Conservation (phyloP, 805 yeast genomes). For the Naumovozyma dairenensis region DNA sequence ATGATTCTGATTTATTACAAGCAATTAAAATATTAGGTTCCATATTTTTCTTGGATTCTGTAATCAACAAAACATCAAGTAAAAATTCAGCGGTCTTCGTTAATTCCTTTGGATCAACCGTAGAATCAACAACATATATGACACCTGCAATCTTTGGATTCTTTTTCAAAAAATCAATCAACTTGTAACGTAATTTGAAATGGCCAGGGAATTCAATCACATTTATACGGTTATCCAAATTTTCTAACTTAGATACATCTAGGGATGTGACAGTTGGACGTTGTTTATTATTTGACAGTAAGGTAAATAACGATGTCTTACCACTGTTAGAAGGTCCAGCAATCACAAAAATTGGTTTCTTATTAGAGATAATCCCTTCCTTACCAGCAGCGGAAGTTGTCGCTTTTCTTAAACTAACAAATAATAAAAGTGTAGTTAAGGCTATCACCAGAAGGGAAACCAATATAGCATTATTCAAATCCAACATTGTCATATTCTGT, state of each 20-base stretch:
- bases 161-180: slow-evolving; percentile 38
- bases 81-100: slow-evolving; percentile 49
- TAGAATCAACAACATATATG: slow-evolving; percentile 69
- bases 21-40: slow-evolving; percentile 72
- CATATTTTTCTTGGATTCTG: slow-evolving; percentile 45
- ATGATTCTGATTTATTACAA: slow-evolving; percentile 77
- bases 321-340: slow-evolving; percentile 60
- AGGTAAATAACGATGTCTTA: slow-evolving; percentile 46
- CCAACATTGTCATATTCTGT: no score
- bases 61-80: slow-evolving; percentile 45
- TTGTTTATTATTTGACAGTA: not conserved
- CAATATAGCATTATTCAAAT: no score
- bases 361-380: slow-evolving; percentile 1
- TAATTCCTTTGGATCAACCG: slow-evolving; percentile 40
- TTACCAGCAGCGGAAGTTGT: not conserved
- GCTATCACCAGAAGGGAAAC: no score
- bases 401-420: no score
- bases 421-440: no score
- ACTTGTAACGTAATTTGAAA: slow-evolving; percentile 53
- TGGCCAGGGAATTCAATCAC: slow-evolving; percentile 88
- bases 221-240: slow-evolving; percentile 33
- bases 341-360: slow-evolving; percentile 47
- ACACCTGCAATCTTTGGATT: slow-evolving; percentile 51
- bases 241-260: slow-evolving; percentile 34
- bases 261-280: slow-evolving; percentile 42